Percentiles rank a stretch among this genome's conserved stretches.
Conservation (phyloP, 176 grass and related monocot genomes). For the Zoysia japonica region DNA sequence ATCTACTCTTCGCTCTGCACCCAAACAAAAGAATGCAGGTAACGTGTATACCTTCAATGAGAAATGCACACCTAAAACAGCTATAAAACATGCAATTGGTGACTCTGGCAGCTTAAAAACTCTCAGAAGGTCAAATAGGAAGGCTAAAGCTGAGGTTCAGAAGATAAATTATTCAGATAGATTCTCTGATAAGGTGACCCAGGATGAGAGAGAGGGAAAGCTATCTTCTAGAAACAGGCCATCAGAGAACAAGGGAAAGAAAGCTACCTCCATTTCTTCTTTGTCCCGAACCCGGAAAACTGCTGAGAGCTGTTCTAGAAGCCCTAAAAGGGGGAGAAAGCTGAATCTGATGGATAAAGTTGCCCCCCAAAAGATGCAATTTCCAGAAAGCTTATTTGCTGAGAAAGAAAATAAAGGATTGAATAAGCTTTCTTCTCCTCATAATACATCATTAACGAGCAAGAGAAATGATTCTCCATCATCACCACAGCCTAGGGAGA, state of each 20-base stretch:
- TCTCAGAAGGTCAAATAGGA: constrained; percentile 52
- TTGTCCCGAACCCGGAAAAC: constrained; percentile 38
- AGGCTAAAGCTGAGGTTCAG: constrained; percentile 54
- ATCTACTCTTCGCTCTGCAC: constrained; percentile 52
- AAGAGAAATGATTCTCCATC: constrained; percentile 34
- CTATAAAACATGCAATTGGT: constrained; percentile 39
- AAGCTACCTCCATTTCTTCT: constrained; percentile 59
- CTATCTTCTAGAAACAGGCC: constrained; percentile 39
- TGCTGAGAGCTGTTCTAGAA: constrained; percentile 45
- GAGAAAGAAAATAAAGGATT: constrained; percentile 40
- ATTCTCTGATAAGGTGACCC: constrained; percentile 48
- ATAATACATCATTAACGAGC: constrained; percentile 41
- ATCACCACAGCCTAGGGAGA: constrained; percentile 7
- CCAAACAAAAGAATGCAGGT: constrained; percentile 48
- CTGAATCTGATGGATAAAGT: constrained; percentile 38
- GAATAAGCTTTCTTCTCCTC: constrained; percentile 41
- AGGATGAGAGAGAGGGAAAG: constrained; percentile 37
- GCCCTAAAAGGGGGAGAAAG: constrained; percentile 40
- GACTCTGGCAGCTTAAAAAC: constrained; percentile 47
- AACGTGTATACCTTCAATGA: constrained; percentile 61
- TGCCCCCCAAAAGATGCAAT: constrained; percentile 42
- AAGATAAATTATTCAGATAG: constrained; percentile 52
- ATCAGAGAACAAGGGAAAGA: constrained; percentile 46
- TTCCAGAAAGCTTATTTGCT: constrained; percentile 32
- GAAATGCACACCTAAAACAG: constrained; percentile 44